Base-by-base conservation (phyloP, 2,329 filamentous ascomycete species). In the Daldinia eschscholtzii region DNA sequence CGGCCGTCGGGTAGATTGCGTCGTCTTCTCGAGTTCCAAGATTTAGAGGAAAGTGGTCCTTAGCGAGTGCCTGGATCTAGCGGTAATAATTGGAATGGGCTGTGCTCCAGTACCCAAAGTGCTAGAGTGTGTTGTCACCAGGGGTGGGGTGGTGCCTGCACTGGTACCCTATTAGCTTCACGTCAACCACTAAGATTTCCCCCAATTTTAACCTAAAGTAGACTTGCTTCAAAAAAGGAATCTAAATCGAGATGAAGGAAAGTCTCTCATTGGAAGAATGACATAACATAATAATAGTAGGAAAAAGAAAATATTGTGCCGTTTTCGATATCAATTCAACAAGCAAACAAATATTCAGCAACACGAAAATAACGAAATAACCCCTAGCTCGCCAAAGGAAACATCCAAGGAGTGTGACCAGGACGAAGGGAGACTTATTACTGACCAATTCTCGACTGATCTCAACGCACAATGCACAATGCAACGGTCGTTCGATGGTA, bases 131-230 rank as follows among this genome's bases (percentile, higher is more conserved):
- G 70, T 66, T 72, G 70, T 68, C 70, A 70, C 64, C 46, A 50
- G 15, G 56, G 67, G 63, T 7, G 67, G 70, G 65, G 63, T 57
- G 56, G 66, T 71, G 66, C 61, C 69, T 71, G 69, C 58, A 62
- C 69, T 62, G 66, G 63, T 69, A 68, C 69, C 66, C 62, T 61
- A 66, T 71, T 71, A 71, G 69, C 50, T 63, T 63, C 53, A 55
- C 53, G 23, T 65, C 52, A 65, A 63, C 55, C 37, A 61, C 55
- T 44, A 55, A 67, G 52, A 65, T 58, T 63, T 61, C 68, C 61
- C 59, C 55, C 60, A 71, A 67, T 70, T 66, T 68, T 68, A 68
- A 50, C 70, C 65, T 55, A 64, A 69, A 67, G 48, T n/a, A 61
- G 59, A 41, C n/a, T 46, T 46, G 56, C 65, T 52, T 61, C 35